phyloP scores from a whole-genome alignment of 1,284 basidiomycete species.

The Ustilago cynodontis region DNA sequence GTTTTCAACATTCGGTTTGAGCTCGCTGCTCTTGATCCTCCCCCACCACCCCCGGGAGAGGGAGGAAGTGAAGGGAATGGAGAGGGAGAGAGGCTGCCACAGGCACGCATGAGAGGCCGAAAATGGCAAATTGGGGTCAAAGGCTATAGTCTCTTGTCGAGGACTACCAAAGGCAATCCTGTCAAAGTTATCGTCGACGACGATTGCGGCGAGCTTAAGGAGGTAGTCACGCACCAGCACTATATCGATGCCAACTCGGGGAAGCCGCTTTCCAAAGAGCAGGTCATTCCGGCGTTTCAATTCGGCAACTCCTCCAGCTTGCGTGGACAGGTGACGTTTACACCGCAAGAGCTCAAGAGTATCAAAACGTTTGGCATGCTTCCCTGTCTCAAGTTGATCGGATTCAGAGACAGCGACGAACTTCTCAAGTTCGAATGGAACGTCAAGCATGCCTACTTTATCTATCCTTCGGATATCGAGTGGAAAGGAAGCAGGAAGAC shows the following conservation, averaged over 20 bases:
- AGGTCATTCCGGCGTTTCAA: slow-evolving; percentile 70
- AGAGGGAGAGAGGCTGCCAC: slow-evolving; percentile 41
- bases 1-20: slow-evolving; percentile 85
- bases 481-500: slow-evolving; percentile 91
- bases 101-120: slow-evolving; percentile 68
- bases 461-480: slow-evolving; percentile 91
- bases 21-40: slow-evolving; percentile 73
- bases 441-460: slow-evolving; percentile 88
- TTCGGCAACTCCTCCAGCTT: slow-evolving; percentile 58
- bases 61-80: slow-evolving; percentile 14
- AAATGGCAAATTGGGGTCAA: slow-evolving; percentile 89
- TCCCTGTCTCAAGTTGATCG: slow-evolving; percentile 84
- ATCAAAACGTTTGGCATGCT: slow-evolving; percentile 74
- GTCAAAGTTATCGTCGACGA: slow-evolving; percentile 64
- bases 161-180: slow-evolving; percentile 53
- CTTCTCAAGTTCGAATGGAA: slow-evolving; percentile 84
- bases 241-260: slow-evolving; percentile 80
- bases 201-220: slow-evolving; percentile 54
- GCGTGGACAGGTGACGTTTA: slow-evolving; percentile 80
- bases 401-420: slow-evolving; percentile 79
- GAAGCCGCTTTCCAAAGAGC: slow-evolving; percentile 79
- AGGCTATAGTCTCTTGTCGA: slow-evolving; percentile 74
- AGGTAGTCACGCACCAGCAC: slow-evolving; percentile 56
- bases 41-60: slow-evolving; percentile 1
- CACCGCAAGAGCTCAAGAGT: slow-evolving; percentile 82